These are phyloP conservation scores for Pseudogymnoascus sp. DNA, from an alignment of 2,329 filamentous ascomycete species.

Conservation along the genomic window DNA sequence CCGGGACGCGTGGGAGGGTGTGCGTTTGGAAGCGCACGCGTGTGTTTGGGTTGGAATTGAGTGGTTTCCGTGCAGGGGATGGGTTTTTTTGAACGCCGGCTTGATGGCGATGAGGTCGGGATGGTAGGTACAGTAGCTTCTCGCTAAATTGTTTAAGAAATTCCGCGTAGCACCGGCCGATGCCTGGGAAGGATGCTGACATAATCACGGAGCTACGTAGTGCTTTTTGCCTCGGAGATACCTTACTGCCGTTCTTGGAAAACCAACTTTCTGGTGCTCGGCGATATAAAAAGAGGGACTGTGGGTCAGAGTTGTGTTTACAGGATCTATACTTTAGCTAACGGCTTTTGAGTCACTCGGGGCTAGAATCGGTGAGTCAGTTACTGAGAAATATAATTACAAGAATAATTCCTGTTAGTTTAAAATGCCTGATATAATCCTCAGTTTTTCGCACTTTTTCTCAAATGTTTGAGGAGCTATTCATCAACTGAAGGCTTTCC, in stretches of 20 bases:
- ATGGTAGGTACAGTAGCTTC: background rate
- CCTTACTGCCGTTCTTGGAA: background rate
- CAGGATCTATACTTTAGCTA: background rate
- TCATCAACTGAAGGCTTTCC: too few relatives aligned
- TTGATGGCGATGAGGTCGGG: background rate
- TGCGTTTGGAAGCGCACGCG: background rate
- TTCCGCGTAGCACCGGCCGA: background rate
- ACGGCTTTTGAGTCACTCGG: background rate
- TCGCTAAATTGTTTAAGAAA: conserved; percentile 1
- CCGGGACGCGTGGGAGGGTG: background rate
- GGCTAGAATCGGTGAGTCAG: background rate
- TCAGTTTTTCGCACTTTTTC: too few relatives aligned
- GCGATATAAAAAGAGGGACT: background rate
- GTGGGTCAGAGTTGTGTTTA: background rate
- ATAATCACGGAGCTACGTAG: background rate
- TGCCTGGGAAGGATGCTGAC: background rate
- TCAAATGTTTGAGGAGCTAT: too few relatives aligned
- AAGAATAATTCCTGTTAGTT: background rate
- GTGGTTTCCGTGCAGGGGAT: background rate
- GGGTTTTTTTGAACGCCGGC: background rate
- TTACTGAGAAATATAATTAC: background rate
- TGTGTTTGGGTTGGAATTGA: background rate
- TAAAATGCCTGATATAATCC: too few relatives aligned
- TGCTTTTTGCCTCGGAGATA: background rate
- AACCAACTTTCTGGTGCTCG: background rate